Conservation (phyloP, 108 stramenopile species). For the Skeletonema marinoi region DNA sequence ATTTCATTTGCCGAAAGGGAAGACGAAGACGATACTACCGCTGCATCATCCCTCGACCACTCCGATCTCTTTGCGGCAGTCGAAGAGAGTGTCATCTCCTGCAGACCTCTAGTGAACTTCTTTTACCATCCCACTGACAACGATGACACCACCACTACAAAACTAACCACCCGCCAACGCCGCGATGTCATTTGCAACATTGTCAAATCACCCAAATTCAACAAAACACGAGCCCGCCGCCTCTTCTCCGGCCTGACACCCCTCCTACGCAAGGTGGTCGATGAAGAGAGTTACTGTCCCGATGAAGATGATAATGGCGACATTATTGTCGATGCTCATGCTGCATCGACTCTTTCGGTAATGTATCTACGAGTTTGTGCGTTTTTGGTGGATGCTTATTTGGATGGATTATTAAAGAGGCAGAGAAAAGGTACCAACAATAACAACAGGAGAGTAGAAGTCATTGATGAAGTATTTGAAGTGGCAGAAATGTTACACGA, state of each 20-base stretch:
- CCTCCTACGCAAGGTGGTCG: constrained; percentile 5
- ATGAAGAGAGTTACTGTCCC: constrained; percentile 28
- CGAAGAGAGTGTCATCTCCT: constrained; percentile 5
- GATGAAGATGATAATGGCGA: constrained; percentile 2
- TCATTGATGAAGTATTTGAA: constrained; percentile 66
- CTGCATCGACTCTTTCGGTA: constrained; percentile 40
- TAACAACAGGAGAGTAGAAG: constrained; percentile 2
- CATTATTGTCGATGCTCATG: constrained; percentile 17
- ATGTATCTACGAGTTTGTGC: constrained; percentile 54
- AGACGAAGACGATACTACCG: not conserved
- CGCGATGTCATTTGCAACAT: constrained; percentile 15
- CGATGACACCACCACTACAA: not conserved
- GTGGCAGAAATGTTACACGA: constrained; percentile 70
- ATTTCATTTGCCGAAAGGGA: not conserved
- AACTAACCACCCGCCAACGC: constrained; percentile 1
- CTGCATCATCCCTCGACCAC: not conserved
- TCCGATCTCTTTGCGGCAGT: constrained; percentile 5
- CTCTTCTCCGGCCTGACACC: constrained; percentile 27
- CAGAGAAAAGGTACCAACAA: not conserved
- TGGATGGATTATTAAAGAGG: constrained; percentile 33
- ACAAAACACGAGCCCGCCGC: constrained; percentile 20
- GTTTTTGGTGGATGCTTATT: constrained; percentile 45
- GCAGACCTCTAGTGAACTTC: constrained; percentile 9
- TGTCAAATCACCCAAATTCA: constrained; percentile 20
- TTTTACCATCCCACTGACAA: constrained; percentile 6